phyloP scores from a whole-genome alignment of 306 rosid genomes.

The Cicer yamashitae region DNA sequence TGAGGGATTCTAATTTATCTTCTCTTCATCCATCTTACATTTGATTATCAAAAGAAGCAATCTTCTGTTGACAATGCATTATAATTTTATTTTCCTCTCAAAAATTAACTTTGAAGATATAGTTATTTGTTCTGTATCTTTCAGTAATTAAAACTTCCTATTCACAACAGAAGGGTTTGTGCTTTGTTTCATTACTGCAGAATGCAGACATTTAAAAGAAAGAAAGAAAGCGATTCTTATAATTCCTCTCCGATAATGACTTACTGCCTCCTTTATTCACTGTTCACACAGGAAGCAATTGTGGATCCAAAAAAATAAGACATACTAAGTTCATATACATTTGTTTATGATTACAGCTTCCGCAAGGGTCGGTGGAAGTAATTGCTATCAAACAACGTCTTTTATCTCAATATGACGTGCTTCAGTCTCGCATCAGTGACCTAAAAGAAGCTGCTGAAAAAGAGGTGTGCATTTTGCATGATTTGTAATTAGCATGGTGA shows the following conservation, averaged over 20 bases:
- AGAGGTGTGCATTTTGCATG: constrained; percentile 64
- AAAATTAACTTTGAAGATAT: constrained; percentile 12
- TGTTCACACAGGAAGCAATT: constrained; percentile 17
- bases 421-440: constrained; percentile 84
- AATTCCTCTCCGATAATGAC: constrained; percentile 29
- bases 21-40: constrained; percentile 26
- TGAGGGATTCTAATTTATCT: constrained; percentile 27
- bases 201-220: constrained; percentile 20
- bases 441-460: constrained; percentile 87
- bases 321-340: constrained; percentile 7
- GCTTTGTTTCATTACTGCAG: constrained; percentile 15
- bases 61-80: constrained; percentile 22
- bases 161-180: constrained; percentile 22
- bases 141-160: constrained; percentile 18
- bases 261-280: constrained; percentile 21
- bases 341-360: constrained; percentile 69
- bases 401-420: constrained; percentile 88
- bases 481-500: constrained; percentile 38
- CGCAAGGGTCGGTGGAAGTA: constrained; percentile 75
- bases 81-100: constrained; percentile 10
- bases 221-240: neutral
- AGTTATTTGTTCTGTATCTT: constrained; percentile 28
- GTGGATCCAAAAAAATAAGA: constrained; percentile 35
- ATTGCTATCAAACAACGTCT: constrained; percentile 85
- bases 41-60: constrained; percentile 32